Evolutionary conservation across 306 rosid genomes (phyloP).

Genomic region (Albizia julibrissin): DNA sequence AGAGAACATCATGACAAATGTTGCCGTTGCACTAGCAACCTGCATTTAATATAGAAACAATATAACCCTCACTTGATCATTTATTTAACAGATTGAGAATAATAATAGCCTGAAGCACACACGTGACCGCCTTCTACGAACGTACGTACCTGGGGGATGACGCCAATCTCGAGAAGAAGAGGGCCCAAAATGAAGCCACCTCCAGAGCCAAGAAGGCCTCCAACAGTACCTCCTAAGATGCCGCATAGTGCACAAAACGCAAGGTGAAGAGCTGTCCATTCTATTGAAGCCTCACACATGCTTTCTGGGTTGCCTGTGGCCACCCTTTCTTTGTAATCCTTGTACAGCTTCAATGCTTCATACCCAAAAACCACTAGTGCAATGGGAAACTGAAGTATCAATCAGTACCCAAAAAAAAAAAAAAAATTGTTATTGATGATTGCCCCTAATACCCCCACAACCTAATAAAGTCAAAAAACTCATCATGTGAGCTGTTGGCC

Average conservation of each 20-base stretch:
- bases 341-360: conserved; percentile 76
- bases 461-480: not conserved
- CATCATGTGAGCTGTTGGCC: conserved; percentile 2
- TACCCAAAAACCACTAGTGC: conserved; percentile 69
- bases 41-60: conserved; percentile 16
- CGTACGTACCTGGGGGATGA: conserved; percentile 64
- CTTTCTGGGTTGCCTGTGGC: conserved; percentile 56
- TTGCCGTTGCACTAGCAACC: conserved; percentile 97
- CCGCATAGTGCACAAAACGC: conserved; percentile 83
- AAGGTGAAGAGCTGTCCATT: conserved; percentile 64
- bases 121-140: not conserved
- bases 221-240: conserved; percentile 84
- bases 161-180: conserved; percentile 88
- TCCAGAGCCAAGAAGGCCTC: conserved; percentile 88
- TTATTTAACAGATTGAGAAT: conserved; percentile 2
- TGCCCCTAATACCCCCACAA: not conserved
- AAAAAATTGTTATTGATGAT: not conserved
- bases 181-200: conserved; percentile 95
- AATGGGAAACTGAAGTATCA: conserved; percentile 63
- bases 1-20: conserved; percentile 92
- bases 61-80: not conserved
- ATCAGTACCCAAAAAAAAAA: no score
- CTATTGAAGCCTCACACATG: conserved; percentile 89
- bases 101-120: not conserved
- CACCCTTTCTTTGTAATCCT: conserved; percentile 60